A percentile compares a stretch with the other conserved stretches of the same genome.
These are phyloP conservation scores for Zygoascus bituminiphila DNA, from an alignment of 805 yeast species.

Conservation along the genomic window DNA sequence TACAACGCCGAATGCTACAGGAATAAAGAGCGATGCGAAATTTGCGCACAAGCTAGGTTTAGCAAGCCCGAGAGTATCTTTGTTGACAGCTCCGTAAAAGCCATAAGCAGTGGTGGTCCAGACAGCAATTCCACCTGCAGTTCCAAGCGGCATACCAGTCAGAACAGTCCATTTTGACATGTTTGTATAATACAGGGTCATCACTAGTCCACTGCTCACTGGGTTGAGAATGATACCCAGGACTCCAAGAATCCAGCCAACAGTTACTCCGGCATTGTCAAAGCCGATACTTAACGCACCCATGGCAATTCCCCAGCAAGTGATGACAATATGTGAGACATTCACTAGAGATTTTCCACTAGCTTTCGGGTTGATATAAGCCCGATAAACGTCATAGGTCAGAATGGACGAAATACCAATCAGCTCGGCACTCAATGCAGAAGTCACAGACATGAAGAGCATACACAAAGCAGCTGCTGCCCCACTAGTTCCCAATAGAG, in stretches of 20 bases:
- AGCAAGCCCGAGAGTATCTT: constrained; percentile 21
- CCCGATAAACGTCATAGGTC: constrained; percentile 78
- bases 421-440: constrained; percentile 86
- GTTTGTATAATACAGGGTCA: constrained; percentile 54
- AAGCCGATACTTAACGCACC: constrained; percentile 77
- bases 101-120: constrained; percentile 28
- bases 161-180: constrained; percentile 64
- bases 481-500: constrained; percentile 78
- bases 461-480: constrained; percentile 72
- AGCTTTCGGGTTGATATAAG: constrained; percentile 71
- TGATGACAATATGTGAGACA: constrained; percentile 59
- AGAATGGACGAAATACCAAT: constrained; percentile 77
- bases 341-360: constrained; percentile 61
- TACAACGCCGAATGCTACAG: constrained; percentile 14
- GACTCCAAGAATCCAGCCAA: constrained; percentile 78
- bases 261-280: constrained; percentile 68
- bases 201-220: constrained; percentile 69
- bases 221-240: constrained; percentile 86
- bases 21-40: constrained; percentile 23
- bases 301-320: constrained; percentile 56
- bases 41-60: constrained; percentile 28
- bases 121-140: constrained; percentile 65
- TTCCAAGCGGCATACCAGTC: constrained; percentile 68
- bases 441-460: constrained; percentile 86
- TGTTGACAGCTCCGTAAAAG: constrained; percentile 22